Evolutionary conservation across 2,329 filamentous ascomycete species (phyloP).

Genomic region (Sphaerulina populicola): DNA sequence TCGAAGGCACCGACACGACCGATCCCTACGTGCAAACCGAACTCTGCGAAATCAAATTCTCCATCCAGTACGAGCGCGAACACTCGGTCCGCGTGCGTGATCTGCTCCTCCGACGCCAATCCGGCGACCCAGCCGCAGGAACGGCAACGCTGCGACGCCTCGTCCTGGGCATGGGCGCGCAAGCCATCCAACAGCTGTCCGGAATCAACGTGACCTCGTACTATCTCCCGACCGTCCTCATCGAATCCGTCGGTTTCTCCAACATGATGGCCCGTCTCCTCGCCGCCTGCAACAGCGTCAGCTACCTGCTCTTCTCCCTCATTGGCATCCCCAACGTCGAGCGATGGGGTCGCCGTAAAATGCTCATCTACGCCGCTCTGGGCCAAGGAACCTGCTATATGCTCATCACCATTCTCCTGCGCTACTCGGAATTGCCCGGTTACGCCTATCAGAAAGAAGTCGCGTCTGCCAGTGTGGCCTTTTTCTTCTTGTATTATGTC

Average conservation of each 20-base stretch:
- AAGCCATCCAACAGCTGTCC: constrained; percentile 45
- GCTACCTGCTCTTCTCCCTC: constrained; percentile 43
- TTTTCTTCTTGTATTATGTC: constrained; percentile 49
- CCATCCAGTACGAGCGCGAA: constrained; percentile 43
- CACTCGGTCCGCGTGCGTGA: constrained; percentile 46
- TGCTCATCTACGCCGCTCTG: constrained; percentile 51
- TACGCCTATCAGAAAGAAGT: constrained; percentile 23
- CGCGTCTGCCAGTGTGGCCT: constrained; percentile 37
- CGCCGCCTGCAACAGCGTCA: constrained; percentile 47
- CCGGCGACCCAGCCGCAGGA: constrained; percentile 34
- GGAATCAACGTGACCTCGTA: constrained; percentile 41
- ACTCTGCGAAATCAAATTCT: constrained; percentile 42
- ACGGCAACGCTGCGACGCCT: constrained; percentile 46
- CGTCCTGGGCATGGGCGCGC: constrained; percentile 47
- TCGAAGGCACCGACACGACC: constrained; percentile 39
- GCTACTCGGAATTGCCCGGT: constrained; percentile 33
- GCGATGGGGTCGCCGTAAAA: constrained; percentile 48
- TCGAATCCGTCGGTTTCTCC: constrained; percentile 47
- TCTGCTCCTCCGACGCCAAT: constrained; percentile 42
- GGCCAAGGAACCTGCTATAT: constrained; percentile 48
- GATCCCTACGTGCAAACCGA: constrained; percentile 42
- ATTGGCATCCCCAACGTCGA: constrained; percentile 45
- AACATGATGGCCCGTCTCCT: constrained; percentile 48
- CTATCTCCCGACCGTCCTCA: constrained; percentile 53
- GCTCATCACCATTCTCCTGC: constrained; percentile 45